Conservation (phyloP, 2,329 filamentous ascomycete genomes). For the Pestalotiopsis sp. region DNA sequence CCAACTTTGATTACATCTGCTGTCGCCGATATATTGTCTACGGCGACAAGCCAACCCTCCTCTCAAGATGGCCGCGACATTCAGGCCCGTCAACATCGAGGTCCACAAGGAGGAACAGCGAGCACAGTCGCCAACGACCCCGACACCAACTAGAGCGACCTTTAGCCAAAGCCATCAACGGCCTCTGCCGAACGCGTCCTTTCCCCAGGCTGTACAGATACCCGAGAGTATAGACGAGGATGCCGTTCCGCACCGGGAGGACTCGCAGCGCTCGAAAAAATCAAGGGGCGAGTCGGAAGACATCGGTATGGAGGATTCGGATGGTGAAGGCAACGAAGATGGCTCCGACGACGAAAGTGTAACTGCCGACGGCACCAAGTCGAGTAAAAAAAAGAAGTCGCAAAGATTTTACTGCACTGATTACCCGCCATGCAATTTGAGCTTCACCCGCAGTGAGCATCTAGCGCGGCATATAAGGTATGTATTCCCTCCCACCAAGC, state of each 20-base stretch:
- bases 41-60: not conserved
- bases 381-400: conserved; percentile 93
- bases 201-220: conserved; percentile 51
- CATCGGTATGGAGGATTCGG: conserved; percentile 76
- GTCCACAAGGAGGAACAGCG: conserved; percentile 28
- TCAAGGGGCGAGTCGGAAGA: conserved; percentile 66
- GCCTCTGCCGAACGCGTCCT: conserved; percentile 56
- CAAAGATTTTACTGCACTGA: conserved; percentile 96
- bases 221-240: conserved; percentile 47
- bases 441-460: conserved; percentile 96
- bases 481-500: conserved; percentile 22
- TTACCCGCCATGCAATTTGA: conserved; percentile 89
- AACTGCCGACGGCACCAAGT: conserved; percentile 66
- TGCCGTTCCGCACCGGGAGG: conserved; percentile 50
- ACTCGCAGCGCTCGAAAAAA: conserved; percentile 63
- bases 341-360: conserved; percentile 69
- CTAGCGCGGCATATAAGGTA: conserved; percentile 91
- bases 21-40: not conserved
- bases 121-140: conserved; percentile 33
- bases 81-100: conserved; percentile 48
- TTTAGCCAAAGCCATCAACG: conserved; percentile 49
- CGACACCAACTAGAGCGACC: conserved; percentile 66
- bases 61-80: conserved; percentile 48
- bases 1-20: not conserved
- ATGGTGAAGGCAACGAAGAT: conserved; percentile 62